Conservation (phyloP, 2,329 filamentous ascomycete genomes). For the Aspergillus brunneoviolaceus region DNA sequence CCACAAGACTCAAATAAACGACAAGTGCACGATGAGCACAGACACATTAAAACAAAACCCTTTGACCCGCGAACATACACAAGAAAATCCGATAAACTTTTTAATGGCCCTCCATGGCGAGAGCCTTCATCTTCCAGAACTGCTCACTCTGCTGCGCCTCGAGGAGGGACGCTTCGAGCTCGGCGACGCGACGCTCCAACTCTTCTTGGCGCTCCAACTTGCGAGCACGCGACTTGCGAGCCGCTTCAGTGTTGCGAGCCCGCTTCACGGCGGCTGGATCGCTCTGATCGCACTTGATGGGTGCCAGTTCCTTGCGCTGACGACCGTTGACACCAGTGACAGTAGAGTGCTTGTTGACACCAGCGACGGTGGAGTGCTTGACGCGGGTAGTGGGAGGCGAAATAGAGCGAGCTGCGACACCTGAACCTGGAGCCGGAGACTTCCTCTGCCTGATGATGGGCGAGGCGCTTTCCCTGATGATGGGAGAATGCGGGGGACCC, state of each 20-base stretch:
- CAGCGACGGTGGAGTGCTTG: slow-evolving; percentile 6
- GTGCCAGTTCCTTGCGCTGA: slow-evolving; percentile 71
- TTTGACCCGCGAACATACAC: slow-evolving; percentile 6
- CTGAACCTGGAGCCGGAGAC: too few relatives aligned
- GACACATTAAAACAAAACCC: slow-evolving; percentile 14
- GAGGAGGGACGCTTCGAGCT: slow-evolving; percentile 56
- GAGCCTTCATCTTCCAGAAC: slow-evolving; percentile 38
- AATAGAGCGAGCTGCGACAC: slow-evolving; percentile 32
- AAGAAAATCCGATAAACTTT: slow-evolving; percentile 16
- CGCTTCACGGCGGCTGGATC: slow-evolving; percentile 87
- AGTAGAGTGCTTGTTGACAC: slow-evolving; percentile 59
- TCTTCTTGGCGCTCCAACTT: slow-evolving; percentile 76
- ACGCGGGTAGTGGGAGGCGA: slow-evolving; percentile 29
- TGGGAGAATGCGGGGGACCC: slow-evolving; percentile 22
- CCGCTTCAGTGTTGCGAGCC: slow-evolving; percentile 87
- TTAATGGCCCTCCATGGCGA: slow-evolving; percentile 23
- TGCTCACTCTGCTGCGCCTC: slow-evolving; percentile 38
- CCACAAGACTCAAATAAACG: slow-evolving; percentile 24
- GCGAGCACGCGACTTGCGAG: slow-evolving; percentile 85
- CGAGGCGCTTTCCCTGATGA: slow-evolving; percentile 26
- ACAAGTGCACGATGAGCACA: slow-evolving; percentile 21
- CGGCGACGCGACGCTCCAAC: slow-evolving; percentile 70
- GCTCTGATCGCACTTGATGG: slow-evolving; percentile 71
- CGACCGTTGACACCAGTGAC: slow-evolving; percentile 70
- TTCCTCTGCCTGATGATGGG: neutral